A percentile compares a stretch with the other conserved stretches of the same genome.
Conservation (phyloP, 345 rosid genomes). For the Psidium friedrichsthalianum region DNA sequence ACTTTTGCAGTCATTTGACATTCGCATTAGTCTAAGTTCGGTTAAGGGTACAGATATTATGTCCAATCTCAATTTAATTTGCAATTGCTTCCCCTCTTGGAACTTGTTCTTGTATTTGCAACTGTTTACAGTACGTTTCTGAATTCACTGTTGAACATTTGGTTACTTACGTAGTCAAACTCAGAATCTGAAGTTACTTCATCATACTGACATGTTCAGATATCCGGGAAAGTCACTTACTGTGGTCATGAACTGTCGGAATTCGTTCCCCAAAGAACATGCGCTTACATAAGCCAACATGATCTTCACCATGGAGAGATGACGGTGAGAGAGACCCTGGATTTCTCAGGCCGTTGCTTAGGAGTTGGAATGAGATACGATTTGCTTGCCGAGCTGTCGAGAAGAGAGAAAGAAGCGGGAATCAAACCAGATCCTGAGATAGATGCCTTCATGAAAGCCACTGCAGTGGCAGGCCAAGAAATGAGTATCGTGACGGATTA, state of each 20-base stretch:
- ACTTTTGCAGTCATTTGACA: not conserved
- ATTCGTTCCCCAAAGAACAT: slow-evolving; percentile 50
- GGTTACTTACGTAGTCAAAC: not conserved
- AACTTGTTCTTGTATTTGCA: not conserved
- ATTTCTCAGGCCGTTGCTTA: slow-evolving; percentile 48
- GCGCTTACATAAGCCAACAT: slow-evolving; percentile 52
- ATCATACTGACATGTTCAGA: slow-evolving; percentile 7
- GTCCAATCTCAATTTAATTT: not conserved
- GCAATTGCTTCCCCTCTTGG: not conserved
- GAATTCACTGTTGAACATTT: not conserved
- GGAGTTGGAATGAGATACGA: slow-evolving; percentile 44
- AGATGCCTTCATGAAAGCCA: slow-evolving; percentile 66
- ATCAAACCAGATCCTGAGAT: slow-evolving; percentile 49
- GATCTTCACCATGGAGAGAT: slow-evolving; percentile 58
- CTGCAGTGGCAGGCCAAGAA: slow-evolving; percentile 28
- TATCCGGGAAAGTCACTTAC: slow-evolving; percentile 31
- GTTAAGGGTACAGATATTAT: not conserved
- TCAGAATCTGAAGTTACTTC: not conserved
- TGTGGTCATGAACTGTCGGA: slow-evolving; percentile 39
- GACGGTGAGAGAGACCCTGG: slow-evolving; percentile 52
- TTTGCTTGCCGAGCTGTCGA: slow-evolving; percentile 30
- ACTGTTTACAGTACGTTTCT: not conserved
- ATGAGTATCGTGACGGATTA: slow-evolving; percentile 41
- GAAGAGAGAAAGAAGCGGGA: slow-evolving; percentile 38
- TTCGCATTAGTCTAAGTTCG: not conserved